Base-by-base conservation (phyloP, 257 asterid genomes). In the Cynanchum wilfordii region DNA sequence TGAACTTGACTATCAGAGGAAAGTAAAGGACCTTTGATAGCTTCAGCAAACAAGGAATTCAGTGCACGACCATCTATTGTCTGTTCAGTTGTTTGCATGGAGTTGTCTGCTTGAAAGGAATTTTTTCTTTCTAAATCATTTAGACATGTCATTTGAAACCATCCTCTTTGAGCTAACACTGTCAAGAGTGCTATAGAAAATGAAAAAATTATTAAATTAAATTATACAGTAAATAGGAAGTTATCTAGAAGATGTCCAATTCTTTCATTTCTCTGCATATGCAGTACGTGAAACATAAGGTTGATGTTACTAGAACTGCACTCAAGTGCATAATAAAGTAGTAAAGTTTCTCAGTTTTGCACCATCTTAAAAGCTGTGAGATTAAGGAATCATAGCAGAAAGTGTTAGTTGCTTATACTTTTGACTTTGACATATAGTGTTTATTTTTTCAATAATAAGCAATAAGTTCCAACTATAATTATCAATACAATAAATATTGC, bases 1-100 rank as follows among this genome's bases (percentile, higher is more conserved):
- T 91, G 99, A 75, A 94, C 92, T 82, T 89, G 89, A 85, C 76
- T 87, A 77, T 94, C 98, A 69, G 98, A 88, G 75, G 99, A 94
- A 84, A 94, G 95, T 76, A 94, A 82, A 72, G 99, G 89, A 50
- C 87, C 98, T 82, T 94, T 91, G 78, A 94, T 87, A 51, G 99
- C 99, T 88, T 94, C 98, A 52, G 96, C 96, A 88, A 91, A 94
- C 87, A 91, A 79, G 79, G 84, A 81, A 81, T 79, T 89, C 67
- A 90, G 77, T 54, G 88, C 75, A 60, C 85, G 85, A 65, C 78
- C 86, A 77, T 85, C 88, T 56, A 68, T 71, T 30, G 59, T 79
- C 29, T 79, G 78, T 58, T 89, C 95, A 68, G 83, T 67, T 64
- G 79, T 89, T 75, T 82, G 92, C 86, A 83, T 76, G 77, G 85